Base-by-base conservation (phyloP, 192 early-diverging fungal species). In the Piromyces finnis region DNA sequence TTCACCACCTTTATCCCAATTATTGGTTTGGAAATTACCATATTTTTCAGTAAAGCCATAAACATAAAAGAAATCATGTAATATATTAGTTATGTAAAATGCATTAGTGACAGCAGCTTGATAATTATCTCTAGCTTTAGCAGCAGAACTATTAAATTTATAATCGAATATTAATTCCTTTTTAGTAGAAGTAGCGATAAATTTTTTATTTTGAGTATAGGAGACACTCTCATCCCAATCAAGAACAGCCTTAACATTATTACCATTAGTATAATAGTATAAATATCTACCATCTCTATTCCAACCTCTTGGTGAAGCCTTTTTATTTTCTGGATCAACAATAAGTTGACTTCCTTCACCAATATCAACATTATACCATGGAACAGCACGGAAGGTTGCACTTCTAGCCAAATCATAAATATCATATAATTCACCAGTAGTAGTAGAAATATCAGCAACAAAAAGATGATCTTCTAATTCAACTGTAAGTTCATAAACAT, bases 21-120 rank as follows among this genome's bases (percentile, higher is more conserved):
- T 98, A 84, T 93, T 85, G 82, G 94, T 91, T 85, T 98, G 96
- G 86, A 98, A 98, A 83, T 98, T 98, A 13, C 97, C 97, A 5
- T 95, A 87, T 29, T 88, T 89, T 82, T 98, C 97, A 83, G 90
- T 89, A 80, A 98, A 98, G 0, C 97, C 97, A 27, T 68, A 68
- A 17, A 68, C 17, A 68, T 68, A 68, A 27, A n/a, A 68, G 9
- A 68, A 68, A 27, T 68, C 51, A n/a, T 68, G 51, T 68, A 68
- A 68, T 7, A 68, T 68, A n/a, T 68, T 68, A 11, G 51, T 68
- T n/a, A 68, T 68, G 22, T 68, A 68, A n/a, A 68, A 68, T 11
- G 26, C 51, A 68, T 68, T 68, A 4, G 51, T 68, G 9, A 68
- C 51, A 7, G 51, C 51, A 7, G 51, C 51, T 68, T 68, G 51